Evolutionary conservation across 371 early-diverging fungal species (phyloP).

Genomic region (Haplosporangium sp.): DNA sequence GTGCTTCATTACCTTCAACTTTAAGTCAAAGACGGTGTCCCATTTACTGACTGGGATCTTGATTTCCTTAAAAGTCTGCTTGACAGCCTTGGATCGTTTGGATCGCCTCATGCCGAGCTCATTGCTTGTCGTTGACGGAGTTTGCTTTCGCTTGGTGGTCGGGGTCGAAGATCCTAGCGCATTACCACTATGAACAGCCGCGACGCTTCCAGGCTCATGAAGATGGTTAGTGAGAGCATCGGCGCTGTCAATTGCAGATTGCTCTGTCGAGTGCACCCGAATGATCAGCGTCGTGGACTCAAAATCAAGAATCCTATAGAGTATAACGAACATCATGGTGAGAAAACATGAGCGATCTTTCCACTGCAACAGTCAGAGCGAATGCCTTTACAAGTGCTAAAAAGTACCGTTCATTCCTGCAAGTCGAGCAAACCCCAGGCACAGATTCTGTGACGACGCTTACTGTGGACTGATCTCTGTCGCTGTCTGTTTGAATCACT

Average conservation of each 20-base stretch:
- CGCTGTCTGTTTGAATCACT: background rate
- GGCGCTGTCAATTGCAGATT: background rate
- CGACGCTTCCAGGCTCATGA: background rate
- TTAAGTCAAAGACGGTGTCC: conserved; percentile 44
- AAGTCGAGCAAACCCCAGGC: conserved; percentile 22
- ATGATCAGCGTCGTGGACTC: conserved; percentile 18
- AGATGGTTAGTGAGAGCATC: background rate
- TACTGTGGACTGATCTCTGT: background rate
- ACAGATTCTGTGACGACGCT: background rate
- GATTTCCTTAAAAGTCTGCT: conserved; percentile 22
- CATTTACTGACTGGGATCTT: conserved; percentile 23
- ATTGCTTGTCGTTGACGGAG: background rate
- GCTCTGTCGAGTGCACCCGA: conserved; percentile 22
- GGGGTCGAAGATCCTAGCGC: background rate
- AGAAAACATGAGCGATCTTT: background rate
- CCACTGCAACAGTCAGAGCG: background rate
- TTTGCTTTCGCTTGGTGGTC: conserved; percentile 18
- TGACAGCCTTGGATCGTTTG: conserved; percentile 22
- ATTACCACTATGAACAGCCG: background rate
- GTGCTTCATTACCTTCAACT: conserved; percentile 25
- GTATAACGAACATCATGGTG: background rate
- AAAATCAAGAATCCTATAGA: conserved; percentile 34
- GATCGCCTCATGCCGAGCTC: conserved; percentile 29
- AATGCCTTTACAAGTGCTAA: background rate
- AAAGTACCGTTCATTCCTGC: conserved; percentile 27